These are phyloP conservation scores for Calophaca sinica DNA, from an alignment of 306 rosid species.

Conservation along the genomic window DNA sequence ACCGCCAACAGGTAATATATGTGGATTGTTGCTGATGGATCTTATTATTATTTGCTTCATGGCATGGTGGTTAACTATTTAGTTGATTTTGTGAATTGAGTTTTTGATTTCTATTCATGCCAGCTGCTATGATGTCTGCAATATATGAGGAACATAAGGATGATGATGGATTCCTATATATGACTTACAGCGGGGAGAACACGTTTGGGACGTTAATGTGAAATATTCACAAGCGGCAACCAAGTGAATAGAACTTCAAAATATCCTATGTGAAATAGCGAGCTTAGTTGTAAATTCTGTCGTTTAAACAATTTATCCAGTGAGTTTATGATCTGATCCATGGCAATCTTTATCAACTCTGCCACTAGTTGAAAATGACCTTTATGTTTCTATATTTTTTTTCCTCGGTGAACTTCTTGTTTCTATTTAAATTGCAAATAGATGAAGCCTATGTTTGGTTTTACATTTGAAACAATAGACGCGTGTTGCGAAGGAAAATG, in stretches of 20 bases:
- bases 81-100: slow-evolving; percentile 22
- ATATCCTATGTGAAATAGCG: slow-evolving; percentile 32
- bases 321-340: slow-evolving; percentile 10
- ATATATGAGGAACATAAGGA: slow-evolving; percentile 89
- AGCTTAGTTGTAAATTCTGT: slow-evolving; percentile 51
- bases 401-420: too few relatives aligned
- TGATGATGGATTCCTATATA: slow-evolving; percentile 90
- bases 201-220: slow-evolving; percentile 67
- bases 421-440: neutral
- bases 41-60: neutral
- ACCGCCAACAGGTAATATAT: slow-evolving; percentile 79
- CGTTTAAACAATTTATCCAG: slow-evolving; percentile 26
- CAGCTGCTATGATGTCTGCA: slow-evolving; percentile 97
- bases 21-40: neutral
- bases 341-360: slow-evolving; percentile 20
- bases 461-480: too few relatives aligned
- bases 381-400: neutral
- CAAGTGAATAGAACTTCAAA: slow-evolving; percentile 51
- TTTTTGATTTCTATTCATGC: slow-evolving; percentile 47
- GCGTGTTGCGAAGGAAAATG: too few relatives aligned
- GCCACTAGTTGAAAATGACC: neutral
- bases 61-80: neutral
- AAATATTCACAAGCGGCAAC: slow-evolving; percentile 19
- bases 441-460: too few relatives aligned
- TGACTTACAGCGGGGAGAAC: slow-evolving; percentile 95